phyloP scores from a whole-genome alignment of 2,329 filamentous ascomycete genomes.

The Zymoseptoria tritici region DNA sequence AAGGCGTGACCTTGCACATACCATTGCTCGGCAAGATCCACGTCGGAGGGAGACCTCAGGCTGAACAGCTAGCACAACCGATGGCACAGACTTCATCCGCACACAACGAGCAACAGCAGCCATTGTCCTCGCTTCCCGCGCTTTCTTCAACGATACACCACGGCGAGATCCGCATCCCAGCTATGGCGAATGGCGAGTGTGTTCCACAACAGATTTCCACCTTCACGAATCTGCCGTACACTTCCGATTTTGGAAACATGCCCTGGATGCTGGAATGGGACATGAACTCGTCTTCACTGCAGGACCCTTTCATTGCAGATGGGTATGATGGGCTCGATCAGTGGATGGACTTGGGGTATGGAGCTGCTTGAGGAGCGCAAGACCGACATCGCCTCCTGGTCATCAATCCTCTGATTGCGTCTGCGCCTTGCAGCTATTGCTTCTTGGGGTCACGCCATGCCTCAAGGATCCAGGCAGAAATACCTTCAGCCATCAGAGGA shows the following conservation, averaged over 20 bases:
- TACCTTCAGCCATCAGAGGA: neutral
- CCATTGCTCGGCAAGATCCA: constrained; percentile 18
- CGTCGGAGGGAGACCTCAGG: constrained; percentile 7
- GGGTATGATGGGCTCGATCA: constrained; percentile 10
- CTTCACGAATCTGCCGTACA: neutral
- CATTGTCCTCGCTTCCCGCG: neutral
- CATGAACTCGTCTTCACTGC: constrained; percentile 12
- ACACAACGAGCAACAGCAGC: neutral
- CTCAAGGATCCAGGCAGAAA: neutral
- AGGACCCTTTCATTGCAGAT: constrained; percentile 12
- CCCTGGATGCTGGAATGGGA: constrained; percentile 17
- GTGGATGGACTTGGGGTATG: constrained; percentile 3
- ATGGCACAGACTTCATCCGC: neutral
- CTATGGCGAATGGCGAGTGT: neutral
- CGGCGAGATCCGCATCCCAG: neutral
- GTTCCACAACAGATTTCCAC: neutral
- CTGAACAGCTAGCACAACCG: neutral
- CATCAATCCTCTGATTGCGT: neutral
- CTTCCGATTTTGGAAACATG: neutral
- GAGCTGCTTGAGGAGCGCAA: neutral
- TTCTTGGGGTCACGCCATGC: too few relatives aligned
- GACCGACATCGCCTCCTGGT: neutral
- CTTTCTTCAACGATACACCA: neutral
- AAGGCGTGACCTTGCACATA: constrained; percentile 10
- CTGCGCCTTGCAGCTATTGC: too few relatives aligned